phyloP scores from a whole-genome alignment of 345 rosid species.

The Barbarea vulgaris region DNA sequence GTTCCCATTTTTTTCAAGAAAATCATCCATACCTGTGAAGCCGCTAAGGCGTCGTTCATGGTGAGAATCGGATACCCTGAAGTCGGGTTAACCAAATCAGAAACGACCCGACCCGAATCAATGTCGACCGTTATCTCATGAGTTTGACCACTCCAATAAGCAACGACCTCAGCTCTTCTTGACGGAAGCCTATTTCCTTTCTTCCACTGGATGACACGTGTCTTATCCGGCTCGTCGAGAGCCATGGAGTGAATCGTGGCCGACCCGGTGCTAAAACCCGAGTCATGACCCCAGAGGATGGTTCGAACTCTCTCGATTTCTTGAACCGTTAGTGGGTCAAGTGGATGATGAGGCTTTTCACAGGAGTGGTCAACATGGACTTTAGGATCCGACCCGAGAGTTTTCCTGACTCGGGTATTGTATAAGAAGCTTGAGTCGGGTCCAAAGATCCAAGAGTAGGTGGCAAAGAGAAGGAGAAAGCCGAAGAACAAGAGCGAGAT shows the following conservation, averaged over 20 bases:
- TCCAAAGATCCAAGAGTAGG: constrained; percentile 33
- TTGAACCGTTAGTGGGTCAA: constrained; percentile 55
- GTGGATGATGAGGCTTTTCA: constrained; percentile 47
- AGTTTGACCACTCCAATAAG: constrained; percentile 29
- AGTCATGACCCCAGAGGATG: constrained; percentile 39
- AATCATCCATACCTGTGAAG: constrained; percentile 22
- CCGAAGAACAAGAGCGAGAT: constrained; percentile 39
- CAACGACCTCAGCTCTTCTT: constrained; percentile 50
- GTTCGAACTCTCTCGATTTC: constrained; percentile 50
- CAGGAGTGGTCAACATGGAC: constrained; percentile 32
- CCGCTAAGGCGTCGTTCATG: constrained; percentile 36
- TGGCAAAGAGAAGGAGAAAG: constrained; percentile 33
- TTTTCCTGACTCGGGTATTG: constrained; percentile 18
- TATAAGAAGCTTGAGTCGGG: constrained; percentile 24
- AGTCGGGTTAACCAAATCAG: constrained; percentile 22
- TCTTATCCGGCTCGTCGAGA: constrained; percentile 57
- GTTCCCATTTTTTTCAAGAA: too few relatives aligned
- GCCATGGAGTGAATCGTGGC: constrained; percentile 45
- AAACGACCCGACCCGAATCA: constrained; percentile 40
- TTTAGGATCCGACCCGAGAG: constrained; percentile 20
- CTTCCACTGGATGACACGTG: constrained; percentile 46
- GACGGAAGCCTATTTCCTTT: constrained; percentile 44
- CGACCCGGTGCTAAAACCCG: constrained; percentile 25
- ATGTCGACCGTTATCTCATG: constrained; percentile 50
- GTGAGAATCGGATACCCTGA: constrained; percentile 56